A percentile compares a stretch with the other conserved stretches of the same genome.
These are phyloP conservation scores for Holtermanniella nyarrowii DNA, from an alignment of 768 basidiomycete genomes.

Conservation along the genomic window DNA sequence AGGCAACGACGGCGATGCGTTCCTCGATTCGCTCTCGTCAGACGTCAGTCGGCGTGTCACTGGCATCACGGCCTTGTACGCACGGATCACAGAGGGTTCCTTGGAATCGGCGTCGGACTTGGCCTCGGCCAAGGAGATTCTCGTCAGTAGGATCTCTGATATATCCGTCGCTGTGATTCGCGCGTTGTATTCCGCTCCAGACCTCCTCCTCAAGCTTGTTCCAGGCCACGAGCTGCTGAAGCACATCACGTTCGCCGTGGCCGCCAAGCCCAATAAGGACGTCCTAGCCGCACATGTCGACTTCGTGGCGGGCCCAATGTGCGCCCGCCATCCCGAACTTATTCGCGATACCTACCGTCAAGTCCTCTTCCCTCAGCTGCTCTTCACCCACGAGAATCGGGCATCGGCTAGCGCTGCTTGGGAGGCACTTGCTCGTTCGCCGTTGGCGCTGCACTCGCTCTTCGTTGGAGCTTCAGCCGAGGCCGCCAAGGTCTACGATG, in stretches of 20 bases:
- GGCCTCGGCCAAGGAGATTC: conserved; percentile 49
- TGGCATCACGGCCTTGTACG: conserved; percentile 54
- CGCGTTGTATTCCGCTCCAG: conserved; percentile 54
- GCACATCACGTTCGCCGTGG: conserved; percentile 24
- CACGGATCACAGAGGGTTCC: conserved; percentile 9
- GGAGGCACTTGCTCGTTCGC: background rate
- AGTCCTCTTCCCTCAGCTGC: conserved; percentile 60
- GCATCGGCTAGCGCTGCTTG: background rate
- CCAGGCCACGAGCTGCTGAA: too few relatives aligned
- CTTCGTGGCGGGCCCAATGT: conserved; percentile 49
- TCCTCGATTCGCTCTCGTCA: conserved; percentile 44
- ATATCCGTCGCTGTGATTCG: conserved; percentile 53
- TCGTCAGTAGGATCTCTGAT: conserved; percentile 63
- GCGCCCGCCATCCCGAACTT: conserved; percentile 38
- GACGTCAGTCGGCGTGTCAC: conserved; percentile 53
- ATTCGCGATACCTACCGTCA: conserved; percentile 45
- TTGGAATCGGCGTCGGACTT: conserved; percentile 2
- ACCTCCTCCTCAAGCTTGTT: conserved; percentile 44
- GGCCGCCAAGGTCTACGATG: background rate
- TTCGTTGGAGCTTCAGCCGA: background rate
- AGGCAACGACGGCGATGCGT: conserved; percentile 5
- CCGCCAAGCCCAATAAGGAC: background rate
- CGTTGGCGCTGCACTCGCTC: background rate
- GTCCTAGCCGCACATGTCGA: conserved; percentile 45
- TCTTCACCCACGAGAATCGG: conserved; percentile 33